Percentiles rank a stretch among this genome's conserved stretches.
Conservation (phyloP, 495 filamentous ascomycete genomes). For the Neurospora hispaniola region DNA sequence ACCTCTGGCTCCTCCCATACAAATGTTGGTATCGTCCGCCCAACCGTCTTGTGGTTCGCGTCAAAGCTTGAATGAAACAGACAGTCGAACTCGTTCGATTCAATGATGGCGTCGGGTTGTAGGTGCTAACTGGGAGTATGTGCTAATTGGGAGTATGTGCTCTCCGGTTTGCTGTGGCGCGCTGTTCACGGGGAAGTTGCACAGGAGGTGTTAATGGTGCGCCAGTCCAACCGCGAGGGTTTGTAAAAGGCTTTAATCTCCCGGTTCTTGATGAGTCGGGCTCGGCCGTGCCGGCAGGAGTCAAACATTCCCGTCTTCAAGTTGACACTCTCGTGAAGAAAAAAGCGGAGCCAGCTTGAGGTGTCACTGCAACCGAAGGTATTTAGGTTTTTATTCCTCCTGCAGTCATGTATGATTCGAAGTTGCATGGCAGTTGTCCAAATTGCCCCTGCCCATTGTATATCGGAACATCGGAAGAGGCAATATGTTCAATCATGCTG, state of each 20-base stretch:
- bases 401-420: too few species aligned
- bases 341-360: not conserved
- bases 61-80: conserved; percentile 47
- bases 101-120: conserved; percentile 49
- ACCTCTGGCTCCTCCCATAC: conserved; percentile 61
- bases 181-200: conserved; percentile 53
- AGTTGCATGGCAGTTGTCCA: not conserved
- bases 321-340: conserved; percentile 49
- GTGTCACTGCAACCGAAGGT: not conserved
- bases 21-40: conserved; percentile 60
- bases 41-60: conserved; percentile 54
- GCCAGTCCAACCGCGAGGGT: conserved; percentile 47
- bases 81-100: conserved; percentile 50
- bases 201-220: conserved; percentile 46
- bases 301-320: conserved; percentile 23
- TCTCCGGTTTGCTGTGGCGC: conserved; percentile 43
- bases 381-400: not conserved
- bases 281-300: too few species aligned
- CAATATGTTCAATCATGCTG: not conserved
- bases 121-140: conserved; percentile 57
- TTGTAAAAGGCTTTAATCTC: conserved; percentile 62
- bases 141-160: conserved; percentile 55
- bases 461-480: not conserved
- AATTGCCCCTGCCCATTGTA: not conserved
- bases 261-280: conserved; percentile 54